Evolutionary conservation across 306 rosid species (phyloP).

Genomic region (Rosa rugosa): DNA sequence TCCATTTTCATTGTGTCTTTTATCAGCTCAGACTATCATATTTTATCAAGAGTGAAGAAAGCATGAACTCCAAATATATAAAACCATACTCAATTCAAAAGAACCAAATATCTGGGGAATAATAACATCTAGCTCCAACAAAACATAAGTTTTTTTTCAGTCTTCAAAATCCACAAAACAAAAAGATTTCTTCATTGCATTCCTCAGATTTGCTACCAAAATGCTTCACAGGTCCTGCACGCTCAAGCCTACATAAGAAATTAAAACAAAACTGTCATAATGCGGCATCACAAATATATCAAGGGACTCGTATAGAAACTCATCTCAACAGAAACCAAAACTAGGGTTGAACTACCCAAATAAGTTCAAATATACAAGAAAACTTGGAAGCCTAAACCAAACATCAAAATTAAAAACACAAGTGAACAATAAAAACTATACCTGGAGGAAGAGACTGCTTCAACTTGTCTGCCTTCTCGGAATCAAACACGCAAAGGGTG

Average conservation of each 20-base stretch:
- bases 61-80: background rate
- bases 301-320: no score
- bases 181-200: background rate
- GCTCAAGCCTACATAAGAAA: slow-evolving; percentile 59
- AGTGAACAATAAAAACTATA: slow-evolving; percentile 8
- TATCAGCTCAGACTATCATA: background rate
- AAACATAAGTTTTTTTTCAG: background rate
- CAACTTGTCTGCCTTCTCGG: slow-evolving; percentile 82
- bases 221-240: slow-evolving; percentile 75
- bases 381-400: background rate
- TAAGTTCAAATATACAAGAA: background rate
- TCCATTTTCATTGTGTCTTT: background rate
- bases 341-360: background rate
- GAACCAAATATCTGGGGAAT: background rate
- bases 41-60: background rate
- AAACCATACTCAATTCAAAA: slow-evolving; percentile 1
- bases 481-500: slow-evolving; percentile 79
- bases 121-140: background rate
- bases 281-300: background rate
- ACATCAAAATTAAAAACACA: background rate
- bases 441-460: slow-evolving; percentile 97
- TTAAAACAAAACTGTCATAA: background rate
- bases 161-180: background rate
- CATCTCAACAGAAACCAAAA: background rate
- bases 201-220: background rate